Percentiles rank a stretch among this genome's conserved stretches.
Conservation (phyloP, 768 basidiomycete genomes). For the Hirschioporus abietinus region DNA sequence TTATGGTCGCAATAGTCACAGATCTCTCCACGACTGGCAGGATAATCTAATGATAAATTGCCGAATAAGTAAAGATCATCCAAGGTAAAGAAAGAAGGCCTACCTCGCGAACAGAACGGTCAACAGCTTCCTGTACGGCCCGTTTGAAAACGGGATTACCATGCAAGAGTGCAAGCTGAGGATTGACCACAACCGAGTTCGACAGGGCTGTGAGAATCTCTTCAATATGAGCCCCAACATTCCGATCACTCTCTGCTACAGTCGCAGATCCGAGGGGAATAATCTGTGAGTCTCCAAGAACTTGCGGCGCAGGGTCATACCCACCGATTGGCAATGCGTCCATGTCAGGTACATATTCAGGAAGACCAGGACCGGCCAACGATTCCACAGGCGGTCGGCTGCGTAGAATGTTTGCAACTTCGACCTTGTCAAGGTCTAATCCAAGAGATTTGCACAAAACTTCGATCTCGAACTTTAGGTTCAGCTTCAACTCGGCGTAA, state of each 20-base stretch:
- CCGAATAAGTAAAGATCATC: not conserved
- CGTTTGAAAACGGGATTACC: conserved; percentile 83
- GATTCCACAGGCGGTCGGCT: conserved; percentile 63
- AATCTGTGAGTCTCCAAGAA: conserved; percentile 54
- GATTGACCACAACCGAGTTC: conserved; percentile 69
- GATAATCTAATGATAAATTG: conserved; percentile 59
- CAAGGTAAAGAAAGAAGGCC: conserved; percentile 15
- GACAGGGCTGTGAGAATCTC: conserved; percentile 67
- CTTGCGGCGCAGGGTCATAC: conserved; percentile 48
- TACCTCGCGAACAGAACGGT: conserved; percentile 92
- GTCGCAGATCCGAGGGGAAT: conserved; percentile 55
- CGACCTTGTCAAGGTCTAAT: conserved; percentile 78
- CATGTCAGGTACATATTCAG: conserved; percentile 77
- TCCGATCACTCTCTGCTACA: conserved; percentile 60
- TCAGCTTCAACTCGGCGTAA: conserved; percentile 91
- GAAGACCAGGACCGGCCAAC: conserved; percentile 54
- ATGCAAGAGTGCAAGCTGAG: conserved; percentile 69
- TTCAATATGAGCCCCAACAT: conserved; percentile 75
- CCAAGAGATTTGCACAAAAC: conserved; percentile 90
- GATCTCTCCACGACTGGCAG: conserved; percentile 96
- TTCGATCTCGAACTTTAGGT: conserved; percentile 98
- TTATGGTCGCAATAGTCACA: conserved; percentile 97
- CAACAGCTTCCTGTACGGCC: conserved; percentile 85
- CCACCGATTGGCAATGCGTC: conserved; percentile 73
- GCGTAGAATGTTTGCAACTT: conserved; percentile 78